A percentile compares a stretch with the other conserved stretches of the same genome.
phyloP scores from a whole-genome alignment of 2,329 filamentous ascomycete genomes.

The Endoconidiophora polonica region DNA sequence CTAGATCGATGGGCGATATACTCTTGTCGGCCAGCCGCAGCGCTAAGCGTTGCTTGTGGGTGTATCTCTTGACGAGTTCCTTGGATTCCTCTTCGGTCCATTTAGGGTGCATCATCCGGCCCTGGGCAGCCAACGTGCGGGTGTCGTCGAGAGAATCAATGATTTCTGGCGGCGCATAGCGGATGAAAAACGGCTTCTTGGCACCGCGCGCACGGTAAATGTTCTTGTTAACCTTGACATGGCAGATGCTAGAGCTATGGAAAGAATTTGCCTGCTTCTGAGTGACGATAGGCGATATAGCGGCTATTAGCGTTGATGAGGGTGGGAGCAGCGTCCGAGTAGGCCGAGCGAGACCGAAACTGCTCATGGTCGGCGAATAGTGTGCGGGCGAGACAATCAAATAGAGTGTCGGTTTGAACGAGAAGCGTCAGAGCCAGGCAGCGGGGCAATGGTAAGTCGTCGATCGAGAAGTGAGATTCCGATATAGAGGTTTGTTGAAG shows the following conservation, averaged over 20 bases:
- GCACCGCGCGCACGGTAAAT: conserved; percentile 10
- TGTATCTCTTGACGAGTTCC: conserved; percentile 41
- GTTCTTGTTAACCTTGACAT: conserved; percentile 3
- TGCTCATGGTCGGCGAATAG: conserved; percentile 5
- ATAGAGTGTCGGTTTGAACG: background rate
- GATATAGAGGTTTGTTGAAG: too few relatives aligned
- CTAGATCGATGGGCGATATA: conserved; percentile 58
- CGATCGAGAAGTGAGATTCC: too few relatives aligned
- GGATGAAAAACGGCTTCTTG: background rate
- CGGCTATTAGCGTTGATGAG: conserved; percentile 14
- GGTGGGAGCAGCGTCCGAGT: conserved; percentile 7
- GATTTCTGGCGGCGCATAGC: too few relatives aligned
- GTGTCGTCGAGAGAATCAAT: background rate
- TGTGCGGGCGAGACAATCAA: too few relatives aligned
- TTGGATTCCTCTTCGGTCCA: conserved; percentile 4
- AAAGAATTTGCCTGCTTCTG: conserved; percentile 23
- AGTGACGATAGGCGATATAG: conserved; percentile 14
- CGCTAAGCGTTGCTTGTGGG: conserved; percentile 62
- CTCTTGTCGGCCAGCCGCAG: conserved; percentile 66
- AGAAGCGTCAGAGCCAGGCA: too few relatives aligned
- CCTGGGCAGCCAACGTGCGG: conserved; percentile 1
- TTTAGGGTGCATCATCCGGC: background rate
- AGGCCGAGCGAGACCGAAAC: conserved; percentile 6
- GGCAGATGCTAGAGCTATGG: conserved; percentile 32
- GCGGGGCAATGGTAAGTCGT: background rate